Percentiles rank a stretch among this genome's conserved stretches.
These are phyloP conservation scores for Xerocomellus amylosporus DNA, from an alignment of 768 basidiomycete genomes.

Conservation along the genomic window DNA sequence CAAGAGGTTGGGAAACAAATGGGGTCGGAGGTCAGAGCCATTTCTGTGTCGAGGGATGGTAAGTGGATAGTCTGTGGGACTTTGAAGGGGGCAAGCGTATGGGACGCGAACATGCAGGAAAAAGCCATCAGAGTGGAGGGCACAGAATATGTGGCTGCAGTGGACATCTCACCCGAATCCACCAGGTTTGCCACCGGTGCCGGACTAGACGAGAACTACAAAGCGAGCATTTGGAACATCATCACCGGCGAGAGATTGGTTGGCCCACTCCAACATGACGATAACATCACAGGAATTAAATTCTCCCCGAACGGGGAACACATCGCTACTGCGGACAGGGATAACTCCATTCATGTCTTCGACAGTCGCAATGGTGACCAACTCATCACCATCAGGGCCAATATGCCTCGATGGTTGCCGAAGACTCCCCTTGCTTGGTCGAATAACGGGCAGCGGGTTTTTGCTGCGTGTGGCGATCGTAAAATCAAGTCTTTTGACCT, in stretches of 20 bases:
- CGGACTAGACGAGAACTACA: too few species aligned
- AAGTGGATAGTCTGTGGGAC: slow-evolving; percentile 1
- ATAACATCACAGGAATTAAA: neutral
- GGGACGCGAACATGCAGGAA: neutral
- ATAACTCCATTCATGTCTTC: neutral
- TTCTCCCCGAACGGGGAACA: neutral
- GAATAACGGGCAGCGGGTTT: neutral
- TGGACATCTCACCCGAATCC: neutral
- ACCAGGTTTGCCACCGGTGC: neutral
- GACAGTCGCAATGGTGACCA: neutral
- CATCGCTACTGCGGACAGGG: neutral
- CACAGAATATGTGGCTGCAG: accelerated
- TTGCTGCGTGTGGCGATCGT: neutral
- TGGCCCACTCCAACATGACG: neutral
- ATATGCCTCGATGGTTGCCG: accelerated
- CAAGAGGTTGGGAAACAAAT: neutral
- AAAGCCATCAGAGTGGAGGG: neutral
- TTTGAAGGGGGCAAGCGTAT: neutral
- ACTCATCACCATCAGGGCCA: neutral
- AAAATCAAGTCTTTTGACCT: neutral
- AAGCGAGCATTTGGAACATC: neutral
- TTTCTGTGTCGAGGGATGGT: neutral
- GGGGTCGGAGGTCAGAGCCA: neutral
- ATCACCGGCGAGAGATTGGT: neutral
- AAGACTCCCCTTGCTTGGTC: neutral